Evolutionary conservation across 495 filamentous ascomycete species (phyloP).

Genomic region (Lepidopterella palustris): DNA sequence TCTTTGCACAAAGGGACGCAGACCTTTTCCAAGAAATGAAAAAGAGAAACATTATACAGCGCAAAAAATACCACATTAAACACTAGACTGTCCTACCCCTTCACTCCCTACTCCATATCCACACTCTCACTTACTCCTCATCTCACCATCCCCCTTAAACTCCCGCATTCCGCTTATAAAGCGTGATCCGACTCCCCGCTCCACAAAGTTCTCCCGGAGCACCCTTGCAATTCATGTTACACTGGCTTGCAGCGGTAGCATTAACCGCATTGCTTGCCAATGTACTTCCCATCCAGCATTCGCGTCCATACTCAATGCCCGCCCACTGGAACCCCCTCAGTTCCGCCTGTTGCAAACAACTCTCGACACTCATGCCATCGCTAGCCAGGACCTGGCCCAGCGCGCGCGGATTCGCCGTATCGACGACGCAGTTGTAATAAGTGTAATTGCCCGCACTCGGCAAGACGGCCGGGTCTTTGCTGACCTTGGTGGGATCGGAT

Average conservation of each 20-base stretch:
- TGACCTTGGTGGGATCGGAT: constrained; percentile 2
- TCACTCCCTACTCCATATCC: background rate
- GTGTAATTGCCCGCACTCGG: constrained; percentile 4
- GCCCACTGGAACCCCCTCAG: background rate
- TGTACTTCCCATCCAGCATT: constrained; percentile 7
- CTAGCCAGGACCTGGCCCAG: constrained; percentile 1
- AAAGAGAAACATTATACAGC: background rate
- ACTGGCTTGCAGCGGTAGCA: background rate
- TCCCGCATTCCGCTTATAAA: constrained; percentile 4
- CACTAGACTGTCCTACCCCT: no score
- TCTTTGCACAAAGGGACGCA: no score
- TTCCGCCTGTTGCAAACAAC: constrained; percentile 6
- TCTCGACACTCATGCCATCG: constrained; percentile 9
- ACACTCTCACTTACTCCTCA: no score
- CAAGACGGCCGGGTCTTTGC: background rate
- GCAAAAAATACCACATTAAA: no score
- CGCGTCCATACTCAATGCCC: constrained; percentile 12
- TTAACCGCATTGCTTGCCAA: background rate
- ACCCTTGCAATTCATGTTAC: constrained; percentile 5
- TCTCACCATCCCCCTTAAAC: background rate
- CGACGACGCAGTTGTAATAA: background rate
- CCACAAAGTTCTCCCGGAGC: constrained; percentile 8
- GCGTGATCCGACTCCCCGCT: background rate
- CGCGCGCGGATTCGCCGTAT: background rate
- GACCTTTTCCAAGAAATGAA: no score